phyloP scores from a whole-genome alignment of 805 yeast genomes.

The Metschnikowia anglica region DNA sequence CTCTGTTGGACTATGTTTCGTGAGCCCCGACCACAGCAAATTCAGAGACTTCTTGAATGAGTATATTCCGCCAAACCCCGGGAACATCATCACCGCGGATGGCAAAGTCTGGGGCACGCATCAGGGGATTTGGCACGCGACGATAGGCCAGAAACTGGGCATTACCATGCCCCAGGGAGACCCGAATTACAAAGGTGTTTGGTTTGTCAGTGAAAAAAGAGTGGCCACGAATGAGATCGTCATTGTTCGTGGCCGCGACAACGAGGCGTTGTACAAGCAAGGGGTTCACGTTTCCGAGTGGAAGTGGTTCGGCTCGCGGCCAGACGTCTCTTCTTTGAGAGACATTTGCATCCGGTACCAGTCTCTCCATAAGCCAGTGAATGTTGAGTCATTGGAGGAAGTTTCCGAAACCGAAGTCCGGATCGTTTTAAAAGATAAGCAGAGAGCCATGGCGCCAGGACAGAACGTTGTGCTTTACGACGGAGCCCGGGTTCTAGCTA shows the following conservation, averaged over 20 bases:
- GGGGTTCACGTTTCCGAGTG: conserved; percentile 44
- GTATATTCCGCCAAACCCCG: conserved; percentile 70
- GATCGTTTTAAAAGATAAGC: conserved; percentile 39
- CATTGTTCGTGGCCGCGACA: conserved; percentile 70
- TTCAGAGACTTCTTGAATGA: conserved; percentile 74
- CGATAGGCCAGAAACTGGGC: conserved; percentile 84
- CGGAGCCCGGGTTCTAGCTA: conserved; percentile 60
- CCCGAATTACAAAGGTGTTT: conserved; percentile 68
- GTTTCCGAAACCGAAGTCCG: conserved; percentile 11
- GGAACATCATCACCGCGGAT: conserved; percentile 72
- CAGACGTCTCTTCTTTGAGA: background rate
- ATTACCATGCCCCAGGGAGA: conserved; percentile 88
- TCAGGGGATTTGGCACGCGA: conserved; percentile 90
- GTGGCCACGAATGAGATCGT: conserved; percentile 66
- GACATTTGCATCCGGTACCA: conserved; percentile 59
- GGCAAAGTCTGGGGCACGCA: conserved; percentile 81
- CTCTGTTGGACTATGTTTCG: conserved; percentile 94
- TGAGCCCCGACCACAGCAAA: conserved; percentile 57
- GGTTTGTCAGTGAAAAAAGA: conserved; percentile 83
- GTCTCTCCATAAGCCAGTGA: conserved; percentile 64
- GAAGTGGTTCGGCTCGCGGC: conserved; percentile 18
- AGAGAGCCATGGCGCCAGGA: conserved; percentile 85
- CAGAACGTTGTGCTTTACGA: conserved; percentile 77
- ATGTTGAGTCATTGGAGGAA: conserved; percentile 27
- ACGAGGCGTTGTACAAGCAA: conserved; percentile 52